Evolutionary conservation across 768 basidiomycete genomes (phyloP), one percentile per base, ranked within the genome.

Genomic region (Holtermanniella nyarrowii): DNA sequence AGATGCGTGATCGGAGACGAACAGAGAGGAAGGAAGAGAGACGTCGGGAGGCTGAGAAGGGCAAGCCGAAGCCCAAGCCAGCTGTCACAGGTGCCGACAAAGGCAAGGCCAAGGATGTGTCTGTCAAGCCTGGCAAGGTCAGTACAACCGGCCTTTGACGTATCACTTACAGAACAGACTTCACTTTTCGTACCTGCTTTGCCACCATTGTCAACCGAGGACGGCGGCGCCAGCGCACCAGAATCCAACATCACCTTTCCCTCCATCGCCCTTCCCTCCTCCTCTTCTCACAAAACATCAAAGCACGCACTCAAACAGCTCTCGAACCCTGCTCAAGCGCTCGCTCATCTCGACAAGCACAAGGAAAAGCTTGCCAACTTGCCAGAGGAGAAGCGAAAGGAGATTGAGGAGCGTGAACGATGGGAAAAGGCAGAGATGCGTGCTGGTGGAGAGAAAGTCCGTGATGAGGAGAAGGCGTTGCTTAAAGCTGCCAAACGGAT

Each of bases 401-500:
- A 77, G 42, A 78, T 83, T 12, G 82, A 86, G 68, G 90, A 90
- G 64, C 78, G 79, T 50, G 85, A 90, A 53, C 81, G 83, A 63
- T 96, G 90, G 88, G 80, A 81, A 45, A 93, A 91, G 73, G 89
- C 91, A 0, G 81, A 83, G 65, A 82, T 87, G 25, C 78, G 88
- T 45, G 75, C 95, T 53, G 87, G 86, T 49, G 95, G 95, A 1
- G 83, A 83, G 44, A 99, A 96, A 72, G 82, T 99, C 25, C 80
- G 79, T 45, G 95, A 97, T 61, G 86, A 91, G 60, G 88, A 88
- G 66, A 68, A 60, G 0, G 75, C 83, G 42, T 70, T 99, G 63
- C 96, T 93, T 76, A 96, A 95, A 75, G 89, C 89, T 40, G 82
- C 80, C 5, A 97, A 95, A 76, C 76, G 86, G 69, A 83, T 86